Conservation (phyloP, 345 rosid genomes). For the Conringia planisiliqua region DNA sequence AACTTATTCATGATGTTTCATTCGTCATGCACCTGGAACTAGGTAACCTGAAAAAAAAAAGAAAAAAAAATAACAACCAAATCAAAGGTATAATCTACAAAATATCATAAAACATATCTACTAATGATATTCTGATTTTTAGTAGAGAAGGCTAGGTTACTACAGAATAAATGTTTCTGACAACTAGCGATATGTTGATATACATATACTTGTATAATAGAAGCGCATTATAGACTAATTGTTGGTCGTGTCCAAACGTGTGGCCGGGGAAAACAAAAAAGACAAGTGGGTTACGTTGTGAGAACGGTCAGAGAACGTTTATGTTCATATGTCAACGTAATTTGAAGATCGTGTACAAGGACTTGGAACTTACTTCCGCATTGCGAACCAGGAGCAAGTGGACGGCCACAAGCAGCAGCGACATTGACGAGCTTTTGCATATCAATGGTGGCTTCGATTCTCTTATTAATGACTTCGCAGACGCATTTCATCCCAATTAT, state of each 20-base stretch:
- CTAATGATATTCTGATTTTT: no score
- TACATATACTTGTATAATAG: no score
- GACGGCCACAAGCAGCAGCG: slow-evolving; percentile 21
- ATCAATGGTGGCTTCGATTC: background rate
- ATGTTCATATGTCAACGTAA: background rate
- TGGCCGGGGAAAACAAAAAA: no score
- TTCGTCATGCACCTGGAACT: background rate
- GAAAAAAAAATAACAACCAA: background rate
- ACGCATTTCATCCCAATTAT: slow-evolving; percentile 15
- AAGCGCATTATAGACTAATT: no score
- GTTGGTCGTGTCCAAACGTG: no score
- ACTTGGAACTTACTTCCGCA: slow-evolving; percentile 20
- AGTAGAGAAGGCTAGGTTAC: no score
- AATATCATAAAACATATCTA: no score
- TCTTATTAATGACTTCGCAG: background rate
- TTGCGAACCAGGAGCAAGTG: slow-evolving; percentile 18
- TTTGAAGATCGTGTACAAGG: background rate
- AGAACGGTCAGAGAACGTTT: background rate
- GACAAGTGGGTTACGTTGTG: no score
- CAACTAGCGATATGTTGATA: no score
- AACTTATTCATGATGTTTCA: background rate
- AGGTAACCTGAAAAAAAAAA: background rate
- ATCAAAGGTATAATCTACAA: background rate
- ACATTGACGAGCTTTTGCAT: slow-evolving; percentile 23
- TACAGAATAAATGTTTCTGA: no score